These are phyloP conservation scores for Candida sphagnicola DNA, from an alignment of 805 yeast genomes.

Conservation along the genomic window DNA sequence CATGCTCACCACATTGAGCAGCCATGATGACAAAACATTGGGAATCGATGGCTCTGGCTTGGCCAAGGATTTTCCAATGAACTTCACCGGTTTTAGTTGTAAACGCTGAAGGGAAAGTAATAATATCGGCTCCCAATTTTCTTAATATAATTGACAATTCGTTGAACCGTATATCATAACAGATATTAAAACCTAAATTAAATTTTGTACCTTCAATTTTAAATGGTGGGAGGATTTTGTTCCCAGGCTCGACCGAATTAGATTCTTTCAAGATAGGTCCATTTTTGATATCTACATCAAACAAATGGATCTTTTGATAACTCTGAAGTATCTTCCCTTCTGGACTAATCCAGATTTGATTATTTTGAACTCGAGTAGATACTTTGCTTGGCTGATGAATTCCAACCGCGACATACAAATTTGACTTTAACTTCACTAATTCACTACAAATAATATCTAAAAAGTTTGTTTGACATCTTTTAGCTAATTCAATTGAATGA, in stretches of 20 bases:
- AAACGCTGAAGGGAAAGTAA: constrained; percentile 90
- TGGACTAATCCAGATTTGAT: constrained; percentile 62
- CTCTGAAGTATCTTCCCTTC: constrained; percentile 61
- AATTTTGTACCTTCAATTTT: constrained; percentile 34
- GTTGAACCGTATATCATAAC: constrained; percentile 87
- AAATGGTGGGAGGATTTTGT: constrained; percentile 48
- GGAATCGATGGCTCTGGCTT: constrained; percentile 83
- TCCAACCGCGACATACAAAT: constrained; percentile 74
- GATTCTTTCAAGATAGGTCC: constrained; percentile 83
- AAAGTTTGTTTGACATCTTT: constrained; percentile 8
- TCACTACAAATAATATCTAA: constrained; percentile 12
- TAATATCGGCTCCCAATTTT: constrained; percentile 65
- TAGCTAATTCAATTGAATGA: constrained; percentile 62
- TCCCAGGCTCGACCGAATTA: constrained; percentile 78
- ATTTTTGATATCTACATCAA: constrained; percentile 78
- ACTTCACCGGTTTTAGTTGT: constrained; percentile 87
- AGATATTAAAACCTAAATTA: constrained; percentile 67
- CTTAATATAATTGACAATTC: constrained; percentile 68
- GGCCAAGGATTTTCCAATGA: constrained; percentile 81
- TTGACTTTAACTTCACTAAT: constrained; percentile 23
- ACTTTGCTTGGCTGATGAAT: constrained; percentile 72
- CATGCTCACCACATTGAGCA: constrained; percentile 80
- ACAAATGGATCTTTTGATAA: constrained; percentile 84
- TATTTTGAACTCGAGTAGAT: constrained; percentile 49
- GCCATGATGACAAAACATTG: constrained; percentile 88